These are phyloP conservation scores for Zelopaecilomyces penicillatus DNA, from an alignment of 2,329 filamentous ascomycete genomes.

Conservation along the genomic window DNA sequence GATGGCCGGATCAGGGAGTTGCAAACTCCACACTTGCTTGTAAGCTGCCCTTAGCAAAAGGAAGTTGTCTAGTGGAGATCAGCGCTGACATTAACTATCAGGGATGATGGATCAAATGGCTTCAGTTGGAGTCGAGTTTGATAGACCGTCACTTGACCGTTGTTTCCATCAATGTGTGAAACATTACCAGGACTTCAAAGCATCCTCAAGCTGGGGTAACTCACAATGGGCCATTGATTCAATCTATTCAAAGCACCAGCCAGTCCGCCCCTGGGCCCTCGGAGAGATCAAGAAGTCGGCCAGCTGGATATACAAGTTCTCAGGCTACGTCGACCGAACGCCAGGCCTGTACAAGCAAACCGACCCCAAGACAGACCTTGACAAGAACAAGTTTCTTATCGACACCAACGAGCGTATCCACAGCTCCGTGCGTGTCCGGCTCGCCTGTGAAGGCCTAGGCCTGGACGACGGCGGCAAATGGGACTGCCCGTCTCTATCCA, in stretches of 20 bases:
- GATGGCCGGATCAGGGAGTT: slow-evolving; percentile 46
- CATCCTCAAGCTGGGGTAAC: slow-evolving; percentile 7
- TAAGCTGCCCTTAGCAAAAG: slow-evolving; percentile 14
- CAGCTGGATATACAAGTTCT: slow-evolving; percentile 34
- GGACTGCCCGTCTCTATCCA: slow-evolving; percentile 34
- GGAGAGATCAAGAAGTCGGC: slow-evolving; percentile 33
- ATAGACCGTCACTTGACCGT: slow-evolving; percentile 31
- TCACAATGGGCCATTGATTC: slow-evolving; percentile 38
- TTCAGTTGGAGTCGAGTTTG: slow-evolving; percentile 43
- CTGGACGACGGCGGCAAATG: slow-evolving; percentile 41
- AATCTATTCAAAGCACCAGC: slow-evolving; percentile 39
- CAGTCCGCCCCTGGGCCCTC: slow-evolving; percentile 40
- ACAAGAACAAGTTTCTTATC: slow-evolving; percentile 31
- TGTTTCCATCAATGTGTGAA: slow-evolving; percentile 27
- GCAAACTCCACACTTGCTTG: slow-evolving; percentile 31
- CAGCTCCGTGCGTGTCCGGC: slow-evolving; percentile 44
- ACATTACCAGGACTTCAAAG: slow-evolving; percentile 21
- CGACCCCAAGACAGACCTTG: slow-evolving; percentile 30
- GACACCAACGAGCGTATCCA: slow-evolving; percentile 50
- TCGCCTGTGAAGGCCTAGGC: slow-evolving; percentile 41
- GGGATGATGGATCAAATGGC: slow-evolving; percentile 51
- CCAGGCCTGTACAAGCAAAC: slow-evolving; percentile 41
- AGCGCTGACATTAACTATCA: slow-evolving; percentile 13
- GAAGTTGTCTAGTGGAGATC: neutral
- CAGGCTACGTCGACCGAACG: slow-evolving; percentile 33